A percentile compares a stretch with the other conserved stretches of the same genome.
Conservation (phyloP, 345 rosid species). For the Corchorus capsularis region DNA sequence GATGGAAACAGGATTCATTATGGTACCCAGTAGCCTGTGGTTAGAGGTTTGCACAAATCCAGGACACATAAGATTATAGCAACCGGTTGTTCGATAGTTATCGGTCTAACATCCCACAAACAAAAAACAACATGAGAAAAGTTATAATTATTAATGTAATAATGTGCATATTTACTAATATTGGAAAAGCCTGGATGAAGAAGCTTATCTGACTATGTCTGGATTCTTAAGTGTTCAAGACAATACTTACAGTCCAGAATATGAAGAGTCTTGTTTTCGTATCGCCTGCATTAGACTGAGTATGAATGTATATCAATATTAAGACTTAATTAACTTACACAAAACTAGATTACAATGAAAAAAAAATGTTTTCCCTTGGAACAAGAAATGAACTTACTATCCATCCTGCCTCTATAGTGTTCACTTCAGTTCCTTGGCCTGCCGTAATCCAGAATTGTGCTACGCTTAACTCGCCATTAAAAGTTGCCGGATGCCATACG, state of each 20-base stretch:
- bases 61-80: constrained; percentile 37
- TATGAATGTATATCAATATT: not conserved
- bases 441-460: constrained; percentile 22
- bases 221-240: not conserved
- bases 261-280: constrained; percentile 15
- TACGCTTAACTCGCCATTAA: constrained; percentile 3
- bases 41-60: constrained; percentile 37
- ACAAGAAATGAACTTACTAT: not conserved
- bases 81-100: constrained; percentile 25
- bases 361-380: not conserved
- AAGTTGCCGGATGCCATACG: constrained; percentile 29
- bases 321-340: not conserved
- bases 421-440: not conserved
- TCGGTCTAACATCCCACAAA: constrained; percentile 25
- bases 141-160: not conserved
- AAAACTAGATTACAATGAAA: no score
- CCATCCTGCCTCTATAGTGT: constrained; percentile 31
- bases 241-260: constrained; percentile 38
- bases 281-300: not conserved
- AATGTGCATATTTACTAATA: no score
- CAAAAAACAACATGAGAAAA: not conserved
- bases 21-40: not conserved
- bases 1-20: constrained; percentile 27
- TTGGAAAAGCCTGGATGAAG: not conserved
- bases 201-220: no score